Evolutionary conservation across 371 early-diverging fungal genomes (phyloP), one percentile per base, ranked within the genome.

Genomic region (Syncephalastrum sp.): DNA sequence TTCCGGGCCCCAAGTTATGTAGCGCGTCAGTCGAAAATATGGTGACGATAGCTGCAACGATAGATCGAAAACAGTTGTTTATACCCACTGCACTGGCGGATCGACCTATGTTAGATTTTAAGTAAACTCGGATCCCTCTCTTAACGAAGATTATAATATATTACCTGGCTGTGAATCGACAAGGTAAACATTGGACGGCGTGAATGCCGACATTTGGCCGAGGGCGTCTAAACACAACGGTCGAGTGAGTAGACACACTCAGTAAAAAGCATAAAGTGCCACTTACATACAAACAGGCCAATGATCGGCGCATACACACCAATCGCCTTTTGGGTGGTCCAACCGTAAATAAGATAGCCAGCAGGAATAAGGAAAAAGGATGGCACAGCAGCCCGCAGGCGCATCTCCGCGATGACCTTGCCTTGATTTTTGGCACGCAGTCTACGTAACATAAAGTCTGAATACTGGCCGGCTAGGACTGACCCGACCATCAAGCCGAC

Each of bases 401-500:
- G 62, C 33, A 76, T 59, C 47, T 82, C 82, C 8, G 80, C 77
- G n/a, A 47, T 43, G 4, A 63, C 41, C 49, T 53, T 56, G 10
- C 47, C 57, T 1, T 47, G 56, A 16, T 19, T 50, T 50, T 41
- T 51, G 27, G 49, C 59, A 25, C 54, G 47, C 3, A 65, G 64
- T 8, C 60, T 65, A 5, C 63, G 67, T 42, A 82, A 60, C 19
- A 78, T 64, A 24, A 46, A 77, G 49, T 82, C 81, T 3, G 81
- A 69, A 49, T 75, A 70, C 17, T 64, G 65, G 0, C 83, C 83
- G 14, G 80, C 75, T 10, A 69, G 15, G 8, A 82, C 49, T 2
- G 80, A 81, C 3, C 83, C 81, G 25, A 71, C 8, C 38, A 75
- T 64, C 12, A 77, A 65, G 16, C 83, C 83, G 5, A 69, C 50